Evolutionary conservation across 371 early-diverging fungal species (phyloP), one percentile per base, ranked within the genome.

Genomic region (Funneliformis caledonium): DNA sequence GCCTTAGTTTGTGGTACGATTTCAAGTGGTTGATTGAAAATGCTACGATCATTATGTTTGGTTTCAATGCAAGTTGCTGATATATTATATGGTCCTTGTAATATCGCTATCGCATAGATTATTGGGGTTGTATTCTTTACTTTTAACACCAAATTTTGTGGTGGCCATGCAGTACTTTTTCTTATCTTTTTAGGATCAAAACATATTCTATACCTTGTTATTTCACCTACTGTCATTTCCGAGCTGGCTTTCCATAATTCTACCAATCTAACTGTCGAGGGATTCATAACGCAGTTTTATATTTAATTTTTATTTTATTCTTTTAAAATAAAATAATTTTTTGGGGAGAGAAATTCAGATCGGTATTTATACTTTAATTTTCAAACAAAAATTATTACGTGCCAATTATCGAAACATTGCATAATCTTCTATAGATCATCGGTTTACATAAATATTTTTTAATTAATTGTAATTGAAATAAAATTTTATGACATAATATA

Each of bases 61-160:
- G 78, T 67, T 42, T 78, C 68, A 45, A 78, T 0, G 48, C 45
- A 67, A 16, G 67, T 67, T 7, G 52, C 78, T 48, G 78, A 78
- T 19, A 78, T 65, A 50, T 67, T 67, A 52, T 68, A 67, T 37
- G 78, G 78, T 11, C 68, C 78, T 8, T 7, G 10, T 48, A 67
- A 37, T 22, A 67, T n/a, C 11, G 68, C 65, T 31, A 16, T 47
- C 16, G 68, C 16, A 50, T 33, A 78, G 26, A 67, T 9, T 8
- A 78, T 9, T 10, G 78, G 33, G 12, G 65, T 67, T 16, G n/a
- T 50, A 37, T 78, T 78, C 3, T 31, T 67, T 8, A 78, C 33
- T 78, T 67, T 33, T 14, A 78, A 16, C 19, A 67, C 4, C 10
- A 78, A 33, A 22, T 2, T 42, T 7, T 22, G 19, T 26, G 78